Percentiles rank a stretch among this genome's conserved stretches.
Conservation (phyloP, 805 yeast genomes). For the Groenewaldozyma tartarivorans region DNA sequence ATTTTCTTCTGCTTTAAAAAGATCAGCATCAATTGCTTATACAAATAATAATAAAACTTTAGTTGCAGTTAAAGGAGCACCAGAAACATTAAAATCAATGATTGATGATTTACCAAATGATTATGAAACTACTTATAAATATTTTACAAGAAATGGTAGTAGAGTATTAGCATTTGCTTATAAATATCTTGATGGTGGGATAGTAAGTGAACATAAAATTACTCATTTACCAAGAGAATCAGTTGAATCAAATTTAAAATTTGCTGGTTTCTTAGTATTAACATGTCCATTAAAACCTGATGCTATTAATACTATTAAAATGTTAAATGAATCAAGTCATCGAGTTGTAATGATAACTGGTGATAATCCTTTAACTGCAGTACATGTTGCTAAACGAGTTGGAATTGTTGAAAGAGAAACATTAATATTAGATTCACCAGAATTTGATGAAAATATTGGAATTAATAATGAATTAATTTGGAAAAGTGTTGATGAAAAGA, state of each 20-base stretch:
- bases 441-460: conserved; percentile 46
- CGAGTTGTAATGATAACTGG: conserved; percentile 98
- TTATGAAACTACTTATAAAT: conserved; percentile 79
- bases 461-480: conserved; percentile 56
- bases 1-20: conserved; percentile 89
- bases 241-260: conserved; percentile 63
- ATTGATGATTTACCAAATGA: conserved; percentile 57
- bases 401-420: conserved; percentile 76
- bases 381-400: conserved; percentile 93
- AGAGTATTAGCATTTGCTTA: conserved; percentile 94
- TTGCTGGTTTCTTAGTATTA: conserved; percentile 93
- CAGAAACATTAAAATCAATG: conserved; percentile 85
- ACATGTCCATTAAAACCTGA: conserved; percentile 94
- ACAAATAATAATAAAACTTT: conserved; percentile 44
- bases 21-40: conserved; percentile 80
- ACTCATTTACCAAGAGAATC: conserved; percentile 61
- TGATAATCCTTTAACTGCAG: conserved; percentile 96
- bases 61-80: conserved; percentile 95
- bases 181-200: conserved; percentile 49
- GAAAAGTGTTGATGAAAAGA: conserved; percentile 76
- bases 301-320: conserved; percentile 79
- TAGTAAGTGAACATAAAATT: conserved; percentile 37
- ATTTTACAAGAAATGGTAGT: conserved; percentile 90
- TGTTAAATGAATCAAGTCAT: conserved; percentile 92
- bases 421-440: conserved; percentile 78